Percentiles rank a stretch among this genome's conserved stretches.
These are phyloP conservation scores for Alternaria sp. DNA, from an alignment of 2,329 filamentous ascomycete species.

Conservation along the genomic window DNA sequence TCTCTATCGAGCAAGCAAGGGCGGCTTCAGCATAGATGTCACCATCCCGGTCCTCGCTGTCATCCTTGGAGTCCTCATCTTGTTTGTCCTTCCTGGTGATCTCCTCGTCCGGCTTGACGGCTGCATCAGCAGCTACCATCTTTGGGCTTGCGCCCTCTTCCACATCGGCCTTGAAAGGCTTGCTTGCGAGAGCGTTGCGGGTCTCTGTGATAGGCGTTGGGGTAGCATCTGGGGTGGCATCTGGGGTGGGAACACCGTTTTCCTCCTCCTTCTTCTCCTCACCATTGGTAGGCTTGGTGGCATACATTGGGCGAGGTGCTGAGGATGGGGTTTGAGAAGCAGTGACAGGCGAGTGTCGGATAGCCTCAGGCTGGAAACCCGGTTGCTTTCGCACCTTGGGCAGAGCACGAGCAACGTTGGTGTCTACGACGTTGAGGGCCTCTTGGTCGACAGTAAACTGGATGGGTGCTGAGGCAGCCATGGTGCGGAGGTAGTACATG, in stretches of 20 bases:
- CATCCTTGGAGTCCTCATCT: conserved; percentile 74
- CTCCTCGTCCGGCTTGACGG: conserved; percentile 67
- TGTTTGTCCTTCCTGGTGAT: conserved; percentile 65
- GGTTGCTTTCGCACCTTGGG: conserved; percentile 69
- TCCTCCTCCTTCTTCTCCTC: conserved; percentile 28
- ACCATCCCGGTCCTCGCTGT: conserved; percentile 76
- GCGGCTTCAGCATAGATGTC: conserved; percentile 97
- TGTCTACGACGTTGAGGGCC: conserved; percentile 85
- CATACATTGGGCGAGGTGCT: conserved; percentile 71
- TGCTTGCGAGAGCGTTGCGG: conserved; percentile 63
- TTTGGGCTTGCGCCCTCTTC: conserved; percentile 81
- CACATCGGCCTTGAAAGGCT: conserved; percentile 76
- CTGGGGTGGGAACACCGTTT: conserved; percentile 73
- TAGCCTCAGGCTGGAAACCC: conserved; percentile 25
- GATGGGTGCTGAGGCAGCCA: conserved; percentile 94
- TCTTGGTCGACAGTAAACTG: conserved; percentile 99
- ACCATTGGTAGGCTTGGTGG: conserved; percentile 60
- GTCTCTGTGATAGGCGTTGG: conserved; percentile 63
- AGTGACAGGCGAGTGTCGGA: conserved; percentile 23
- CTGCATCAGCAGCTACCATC: conserved; percentile 74
- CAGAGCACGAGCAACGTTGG: conserved; percentile 71
- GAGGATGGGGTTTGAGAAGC: conserved; percentile 61
- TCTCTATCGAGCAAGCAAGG: conserved; percentile 94
- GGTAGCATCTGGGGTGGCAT: conserved; percentile 55
- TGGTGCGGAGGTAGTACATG: conserved; percentile 99